Evolutionary conservation across 2,329 filamentous ascomycete species (phyloP), one percentile per base, ranked within the genome.

Genomic region (Botrytis aclada): DNA sequence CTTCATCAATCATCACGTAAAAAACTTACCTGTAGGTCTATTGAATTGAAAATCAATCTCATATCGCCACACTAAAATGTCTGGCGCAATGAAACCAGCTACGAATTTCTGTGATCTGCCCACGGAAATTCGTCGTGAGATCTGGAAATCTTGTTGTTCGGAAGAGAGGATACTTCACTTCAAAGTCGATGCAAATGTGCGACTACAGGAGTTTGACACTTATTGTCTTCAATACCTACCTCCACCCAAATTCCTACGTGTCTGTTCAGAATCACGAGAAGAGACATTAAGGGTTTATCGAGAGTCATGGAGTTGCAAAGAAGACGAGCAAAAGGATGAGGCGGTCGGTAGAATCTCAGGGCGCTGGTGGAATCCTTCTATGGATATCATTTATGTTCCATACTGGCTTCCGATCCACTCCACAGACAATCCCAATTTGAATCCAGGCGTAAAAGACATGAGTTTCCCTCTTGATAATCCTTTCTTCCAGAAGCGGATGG

Each of bases 231-330:
- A 37, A 6, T 18, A 51, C 20, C 25, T 66, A 3, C 45, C 64
- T 39, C 64, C 64, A 14, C 45, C 45, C 1, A 54, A 66, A 29
- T 18, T 54, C 14, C 22, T 66, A 8, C 1, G n/a, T 10, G 25
- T 66, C 25, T 66, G 64, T 34, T 32, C 37, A n/a, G 64, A 66
- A 51, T 66, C 64, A 54, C 64, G 64, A 54, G 14, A 41, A 41
- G 64, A 67, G 16, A 22, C 64, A 41, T 32, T 32, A 18, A 54
- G 18, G 14, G 29, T 9, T 16, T 67, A 39, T 29, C 34, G 18
- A 9, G 34, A 10, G 16, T 39, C 18, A 5, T 67, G 64, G 64
- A 8, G 25, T 6, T 25, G 3, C 0, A 18, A 8, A 29, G 45
- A 37, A 16, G 9, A 67, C 18, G 29, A 22, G 20, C 18, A 12